These are phyloP conservation scores for Camellia oleifera DNA, from an alignment of 179 eudicot species.

Conservation along the genomic window DNA sequence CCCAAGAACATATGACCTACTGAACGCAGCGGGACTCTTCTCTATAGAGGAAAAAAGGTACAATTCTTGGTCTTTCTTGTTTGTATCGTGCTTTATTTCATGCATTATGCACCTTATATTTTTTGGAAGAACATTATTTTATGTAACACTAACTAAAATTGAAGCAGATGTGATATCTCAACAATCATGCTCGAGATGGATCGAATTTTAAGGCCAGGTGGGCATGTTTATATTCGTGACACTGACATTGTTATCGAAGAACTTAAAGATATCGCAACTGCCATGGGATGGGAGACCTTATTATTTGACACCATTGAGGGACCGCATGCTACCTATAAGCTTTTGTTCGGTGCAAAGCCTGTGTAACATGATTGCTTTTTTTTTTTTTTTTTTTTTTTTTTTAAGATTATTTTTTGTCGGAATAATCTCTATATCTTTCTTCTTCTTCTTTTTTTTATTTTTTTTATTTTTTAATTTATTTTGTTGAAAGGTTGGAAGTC, in stretches of 20 bases:
- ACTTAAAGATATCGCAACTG: slow-evolving; percentile 45
- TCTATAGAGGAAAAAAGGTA: slow-evolving; percentile 58
- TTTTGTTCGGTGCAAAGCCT: slow-evolving; percentile 55
- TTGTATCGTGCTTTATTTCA: not conserved
- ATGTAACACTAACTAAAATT: not conserved
- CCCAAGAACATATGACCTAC: slow-evolving; percentile 65
- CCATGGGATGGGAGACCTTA: slow-evolving; percentile 53
- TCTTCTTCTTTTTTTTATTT: not conserved
- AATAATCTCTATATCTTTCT: too few relatives aligned
- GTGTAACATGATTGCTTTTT: slow-evolving; percentile 17
- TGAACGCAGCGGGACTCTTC: slow-evolving; percentile 64
- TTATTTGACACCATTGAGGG: slow-evolving; percentile 59
- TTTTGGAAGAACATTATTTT: not conserved
- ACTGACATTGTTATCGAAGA: slow-evolving; percentile 42
- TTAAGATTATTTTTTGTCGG: not conserved
- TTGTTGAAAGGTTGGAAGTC: not conserved
- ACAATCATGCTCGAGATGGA: slow-evolving; percentile 74
- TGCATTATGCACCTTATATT: not conserved
- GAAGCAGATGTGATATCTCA: slow-evolving; percentile 53
- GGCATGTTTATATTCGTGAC: slow-evolving; percentile 59
- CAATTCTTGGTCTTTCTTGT: not conserved
- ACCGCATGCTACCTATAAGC: slow-evolving; percentile 63
- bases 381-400: not conserved
- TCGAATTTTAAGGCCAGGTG: slow-evolving; percentile 61
- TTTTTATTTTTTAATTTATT: too few relatives aligned